Percentiles rank a stretch among this genome's conserved stretches.
Conservation (phyloP, 2,329 filamentous ascomycete species). For the Dactylellina drechsleri region DNA sequence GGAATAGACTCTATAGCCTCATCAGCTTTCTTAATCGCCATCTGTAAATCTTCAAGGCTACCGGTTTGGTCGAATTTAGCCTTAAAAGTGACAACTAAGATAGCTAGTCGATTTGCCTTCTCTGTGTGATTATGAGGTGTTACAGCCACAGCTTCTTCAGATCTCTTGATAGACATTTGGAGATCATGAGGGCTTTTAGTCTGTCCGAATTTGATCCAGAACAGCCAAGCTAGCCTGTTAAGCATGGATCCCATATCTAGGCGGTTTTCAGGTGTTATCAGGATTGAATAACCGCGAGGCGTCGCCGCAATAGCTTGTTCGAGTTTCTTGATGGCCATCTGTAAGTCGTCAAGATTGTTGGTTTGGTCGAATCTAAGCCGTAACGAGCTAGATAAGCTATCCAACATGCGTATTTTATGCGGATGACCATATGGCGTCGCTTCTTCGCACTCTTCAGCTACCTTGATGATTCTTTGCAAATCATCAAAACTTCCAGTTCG, state of each 20-base stretch:
- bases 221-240: too few relatives aligned
- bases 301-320: conserved; percentile 18
- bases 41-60: conserved; percentile 14
- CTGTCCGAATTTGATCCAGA: too few relatives aligned
- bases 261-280: too few relatives aligned
- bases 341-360: conserved; percentile 27
- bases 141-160: too few relatives aligned
- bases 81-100: not conserved
- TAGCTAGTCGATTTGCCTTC: too few relatives aligned
- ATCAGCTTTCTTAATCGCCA: conserved; percentile 11
- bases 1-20: too few relatives aligned
- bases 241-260: too few relatives aligned
- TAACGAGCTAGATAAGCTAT: conserved; percentile 7
- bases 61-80: conserved; percentile 1
- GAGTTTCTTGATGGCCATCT: conserved; percentile 24
- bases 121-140: too few relatives aligned
- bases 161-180: too few relatives aligned
- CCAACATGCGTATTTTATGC: not conserved
- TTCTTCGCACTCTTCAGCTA: conserved; percentile 5
- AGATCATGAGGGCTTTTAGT: too few relatives aligned
- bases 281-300: conserved; percentile 6
- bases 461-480: conserved; percentile 3
- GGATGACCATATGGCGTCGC: not conserved
- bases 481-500: conserved; percentile 4
- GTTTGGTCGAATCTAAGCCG: conserved; percentile 24